Conservation (phyloP, 345 rosid species). For the Citrus unshiu region DNA sequence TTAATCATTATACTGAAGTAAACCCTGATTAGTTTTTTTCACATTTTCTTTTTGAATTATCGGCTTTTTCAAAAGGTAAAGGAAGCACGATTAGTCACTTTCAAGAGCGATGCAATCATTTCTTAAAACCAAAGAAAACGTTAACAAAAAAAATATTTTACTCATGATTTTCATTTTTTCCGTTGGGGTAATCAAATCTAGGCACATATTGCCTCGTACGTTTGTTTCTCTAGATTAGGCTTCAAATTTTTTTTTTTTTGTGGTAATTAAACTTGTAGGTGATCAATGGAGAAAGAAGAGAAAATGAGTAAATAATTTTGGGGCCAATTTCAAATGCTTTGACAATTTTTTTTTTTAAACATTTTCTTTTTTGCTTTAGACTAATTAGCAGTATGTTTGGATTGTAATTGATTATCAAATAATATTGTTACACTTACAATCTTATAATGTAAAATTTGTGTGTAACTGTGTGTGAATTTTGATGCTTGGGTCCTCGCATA, state of each 20-base stretch:
- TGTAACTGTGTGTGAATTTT: too few species aligned
- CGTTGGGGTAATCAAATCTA: background rate
- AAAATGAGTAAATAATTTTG: background rate
- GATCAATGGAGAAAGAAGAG: background rate
- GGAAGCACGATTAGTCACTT: slow-evolving; percentile 32
- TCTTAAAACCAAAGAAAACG: background rate
- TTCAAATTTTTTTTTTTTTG: background rate
- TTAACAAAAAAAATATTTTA: background rate
- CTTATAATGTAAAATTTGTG: too few species aligned
- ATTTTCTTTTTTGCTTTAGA: background rate
- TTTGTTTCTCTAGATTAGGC: background rate
- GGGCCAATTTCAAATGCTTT: background rate
- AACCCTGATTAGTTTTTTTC: slow-evolving; percentile 5
- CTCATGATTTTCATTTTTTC: background rate
- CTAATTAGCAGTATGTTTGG: background rate
- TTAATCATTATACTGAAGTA: background rate
- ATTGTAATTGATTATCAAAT: too few species aligned
- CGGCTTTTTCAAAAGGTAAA: slow-evolving; percentile 21
- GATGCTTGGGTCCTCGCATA: too few species aligned
- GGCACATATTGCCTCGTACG: slow-evolving; percentile 9
- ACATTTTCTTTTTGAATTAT: background rate
- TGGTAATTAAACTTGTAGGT: background rate
- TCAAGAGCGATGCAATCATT: slow-evolving; percentile 27
- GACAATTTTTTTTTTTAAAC: background rate
- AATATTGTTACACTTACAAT: too few species aligned